These are phyloP conservation scores for Boletus coccyginus DNA, from an alignment of 768 basidiomycete species.

Conservation along the genomic window DNA sequence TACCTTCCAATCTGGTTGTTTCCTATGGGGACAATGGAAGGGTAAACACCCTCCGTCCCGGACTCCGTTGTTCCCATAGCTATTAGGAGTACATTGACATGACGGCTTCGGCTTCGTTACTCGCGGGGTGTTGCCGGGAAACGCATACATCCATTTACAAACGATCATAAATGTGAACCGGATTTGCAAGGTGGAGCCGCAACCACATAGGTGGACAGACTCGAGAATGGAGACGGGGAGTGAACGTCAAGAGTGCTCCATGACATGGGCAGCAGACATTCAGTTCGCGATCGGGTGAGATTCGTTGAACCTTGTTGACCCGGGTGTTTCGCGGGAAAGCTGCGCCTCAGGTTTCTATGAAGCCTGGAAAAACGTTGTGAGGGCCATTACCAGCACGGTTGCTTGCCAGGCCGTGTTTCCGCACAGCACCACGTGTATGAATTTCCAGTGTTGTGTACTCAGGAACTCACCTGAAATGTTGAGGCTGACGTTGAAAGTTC, in stretches of 20 bases:
- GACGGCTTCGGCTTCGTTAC: background rate
- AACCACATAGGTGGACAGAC: background rate
- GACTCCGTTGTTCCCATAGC: background rate
- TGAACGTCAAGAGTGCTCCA: background rate
- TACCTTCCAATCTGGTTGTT: background rate
- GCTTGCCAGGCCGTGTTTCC: too few relatives aligned
- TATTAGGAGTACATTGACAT: background rate
- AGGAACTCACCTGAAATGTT: background rate
- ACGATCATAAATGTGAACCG: background rate
- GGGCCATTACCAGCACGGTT: background rate
- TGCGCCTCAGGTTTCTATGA: background rate
- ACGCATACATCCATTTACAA: background rate
- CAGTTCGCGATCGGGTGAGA: background rate
- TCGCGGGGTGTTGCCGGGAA: background rate
- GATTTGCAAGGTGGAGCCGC: background rate
- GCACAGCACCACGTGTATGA: background rate
- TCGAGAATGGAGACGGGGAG: background rate
- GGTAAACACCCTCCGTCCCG: background rate
- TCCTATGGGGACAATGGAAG: background rate
- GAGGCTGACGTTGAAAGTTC: constrained; percentile 12
- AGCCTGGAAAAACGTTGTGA: too few relatives aligned
- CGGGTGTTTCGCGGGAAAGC: background rate
- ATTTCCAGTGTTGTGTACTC: background rate
- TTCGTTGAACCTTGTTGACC: background rate
- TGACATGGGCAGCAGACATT: background rate